Evolutionary conservation across 495 filamentous ascomycete species (phyloP), one percentile per base, ranked within the genome.

Genomic region (Penicillium odoratum): DNA sequence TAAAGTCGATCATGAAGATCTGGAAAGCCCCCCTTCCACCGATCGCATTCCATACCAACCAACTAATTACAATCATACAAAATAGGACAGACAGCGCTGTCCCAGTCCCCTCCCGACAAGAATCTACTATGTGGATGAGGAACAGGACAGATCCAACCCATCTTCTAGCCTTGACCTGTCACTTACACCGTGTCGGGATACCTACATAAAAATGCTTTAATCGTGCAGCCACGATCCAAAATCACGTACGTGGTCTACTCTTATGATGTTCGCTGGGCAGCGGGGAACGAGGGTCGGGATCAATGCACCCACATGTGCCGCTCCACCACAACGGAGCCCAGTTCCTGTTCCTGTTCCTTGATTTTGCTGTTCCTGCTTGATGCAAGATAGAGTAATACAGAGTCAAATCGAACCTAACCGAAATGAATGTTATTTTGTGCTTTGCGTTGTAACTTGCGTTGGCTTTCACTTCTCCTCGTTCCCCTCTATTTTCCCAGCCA

Each of bases 141-240:
- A 1, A 21, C 21, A 38, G 34, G 10, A 38, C 34, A 40, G 38
- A 40, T 40, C 38, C 38, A 40, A 13, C 34, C 3, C 13, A 11
- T 11, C 9, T 11, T 13, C 38, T 5, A 40, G 15, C 29, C 33
- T 18, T 36, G 51, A 53, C 38, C 51, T 53, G 36, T 43, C 51
- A 53, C n/a, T 36, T 9, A 28, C 11, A 49, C 25, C 15, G 18
- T 44, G 8, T 53, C 21, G 8, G 51, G 13, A n/a, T 7, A 21
- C 43, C 7, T 40, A 29, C 46, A 34, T 40, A 29, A 48, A 42
- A 21, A 42, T 21, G 16, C 16, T 56, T 49, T 34, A 30, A 34
- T 31, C 29, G 18, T 58, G 55, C 55, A 58, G 59, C 25, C 56
- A 59, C 60, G 56, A 48, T 63, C 60, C 43, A 47, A 51, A 55